These are phyloP conservation scores for Cytospora piceae DNA, from an alignment of 2,329 filamentous ascomycete genomes.

Conservation along the genomic window DNA sequence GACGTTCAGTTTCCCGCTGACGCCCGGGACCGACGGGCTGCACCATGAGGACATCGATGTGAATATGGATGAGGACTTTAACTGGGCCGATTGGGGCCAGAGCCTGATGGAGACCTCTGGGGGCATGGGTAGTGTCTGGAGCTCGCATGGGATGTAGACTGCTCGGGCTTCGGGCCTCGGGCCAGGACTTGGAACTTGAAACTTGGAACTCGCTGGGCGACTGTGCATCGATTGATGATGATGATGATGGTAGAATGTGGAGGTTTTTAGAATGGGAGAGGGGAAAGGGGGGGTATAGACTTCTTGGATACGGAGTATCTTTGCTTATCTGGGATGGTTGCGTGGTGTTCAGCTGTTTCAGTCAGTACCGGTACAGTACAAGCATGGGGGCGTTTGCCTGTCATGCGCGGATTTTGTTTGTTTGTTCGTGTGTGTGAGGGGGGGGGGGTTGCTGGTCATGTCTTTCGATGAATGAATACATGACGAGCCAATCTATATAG, in stretches of 20 bases:
- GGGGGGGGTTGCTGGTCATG: background rate
- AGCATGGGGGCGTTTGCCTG: background rate
- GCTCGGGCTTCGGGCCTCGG: background rate
- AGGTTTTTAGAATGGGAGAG: background rate
- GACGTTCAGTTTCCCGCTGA: slow-evolving; percentile 29
- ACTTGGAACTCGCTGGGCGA: background rate
- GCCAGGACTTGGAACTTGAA: background rate
- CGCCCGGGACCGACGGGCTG: slow-evolving; percentile 13
- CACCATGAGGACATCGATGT: slow-evolving; percentile 39
- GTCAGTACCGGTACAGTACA: background rate
- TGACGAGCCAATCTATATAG: background rate
- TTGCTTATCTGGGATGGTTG: background rate
- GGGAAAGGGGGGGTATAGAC: background rate
- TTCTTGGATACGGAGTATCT: background rate
- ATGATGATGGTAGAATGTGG: background rate
- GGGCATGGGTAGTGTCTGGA: slow-evolving; percentile 35
- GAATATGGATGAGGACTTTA: slow-evolving; percentile 44
- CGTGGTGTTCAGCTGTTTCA: too few species aligned
- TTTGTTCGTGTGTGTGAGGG: background rate
- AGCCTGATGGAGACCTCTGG: slow-evolving; percentile 39
- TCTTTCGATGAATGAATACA: background rate
- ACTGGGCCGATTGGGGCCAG: slow-evolving; percentile 45
- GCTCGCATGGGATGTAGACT: slow-evolving; percentile 29
- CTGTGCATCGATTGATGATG: background rate
- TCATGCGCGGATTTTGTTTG: background rate